Percentiles rank a stretch among this genome's conserved stretches.
These are phyloP conservation scores for Starmerella sirachaensis DNA, from an alignment of 805 yeast species.

Conservation along the genomic window DNA sequence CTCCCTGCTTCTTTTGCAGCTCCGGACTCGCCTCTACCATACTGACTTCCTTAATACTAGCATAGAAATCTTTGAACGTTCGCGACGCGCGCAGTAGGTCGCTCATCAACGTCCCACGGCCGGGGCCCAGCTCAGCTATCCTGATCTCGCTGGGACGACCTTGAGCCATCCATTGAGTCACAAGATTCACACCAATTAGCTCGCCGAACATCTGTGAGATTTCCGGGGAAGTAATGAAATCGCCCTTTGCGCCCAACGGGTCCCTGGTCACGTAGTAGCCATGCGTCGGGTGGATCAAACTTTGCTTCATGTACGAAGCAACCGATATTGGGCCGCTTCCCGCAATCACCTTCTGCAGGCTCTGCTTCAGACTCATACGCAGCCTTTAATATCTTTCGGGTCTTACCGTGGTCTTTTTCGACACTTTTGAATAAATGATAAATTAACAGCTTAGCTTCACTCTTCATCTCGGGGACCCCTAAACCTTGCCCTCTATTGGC, in stretches of 20 bases:
- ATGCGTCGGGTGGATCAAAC: slow-evolving; percentile 60
- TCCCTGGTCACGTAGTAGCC: slow-evolving; percentile 73
- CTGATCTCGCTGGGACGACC: slow-evolving; percentile 39
- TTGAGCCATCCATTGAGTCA: slow-evolving; percentile 45
- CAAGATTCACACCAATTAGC: slow-evolving; percentile 60
- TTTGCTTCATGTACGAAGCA: slow-evolving; percentile 67
- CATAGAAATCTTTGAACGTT: slow-evolving; percentile 29
- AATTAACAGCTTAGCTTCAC: too few relatives aligned
- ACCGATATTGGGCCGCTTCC: slow-evolving; percentile 69
- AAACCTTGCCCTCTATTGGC: too few relatives aligned
- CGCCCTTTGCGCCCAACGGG: slow-evolving; percentile 60
- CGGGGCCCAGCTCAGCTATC: slow-evolving; percentile 74
- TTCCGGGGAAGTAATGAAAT: slow-evolving; percentile 77
- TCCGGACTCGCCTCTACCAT: slow-evolving; percentile 64
- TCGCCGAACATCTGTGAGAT: slow-evolving; percentile 82
- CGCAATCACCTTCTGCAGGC: slow-evolving; percentile 24
- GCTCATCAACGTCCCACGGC: slow-evolving; percentile 64
- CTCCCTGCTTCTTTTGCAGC: slow-evolving; percentile 45
- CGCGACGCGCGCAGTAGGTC: slow-evolving; percentile 39
- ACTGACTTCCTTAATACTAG: slow-evolving; percentile 31
- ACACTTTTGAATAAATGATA: too few relatives aligned
- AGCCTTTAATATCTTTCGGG: too few relatives aligned
- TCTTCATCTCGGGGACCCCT: too few relatives aligned
- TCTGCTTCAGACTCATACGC: slow-evolving; percentile 10
- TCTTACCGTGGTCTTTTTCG: too few relatives aligned